Base-by-base conservation (phyloP, 1,284 basidiomycete genomes). In the Ceraceosorus guamensis region DNA sequence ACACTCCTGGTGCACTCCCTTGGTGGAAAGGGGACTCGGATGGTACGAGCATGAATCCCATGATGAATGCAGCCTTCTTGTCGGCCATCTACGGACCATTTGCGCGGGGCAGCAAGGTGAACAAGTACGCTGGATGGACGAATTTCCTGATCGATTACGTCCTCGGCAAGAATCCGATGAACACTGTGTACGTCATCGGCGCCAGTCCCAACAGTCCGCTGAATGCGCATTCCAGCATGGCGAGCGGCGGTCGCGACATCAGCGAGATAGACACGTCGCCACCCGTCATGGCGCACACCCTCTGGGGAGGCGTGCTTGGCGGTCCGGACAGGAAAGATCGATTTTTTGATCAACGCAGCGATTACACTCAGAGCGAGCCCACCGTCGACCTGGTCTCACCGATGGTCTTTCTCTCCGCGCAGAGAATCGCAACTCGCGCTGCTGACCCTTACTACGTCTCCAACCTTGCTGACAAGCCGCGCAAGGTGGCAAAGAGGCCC, bases 241-340 rank as follows among this genome's bases (percentile, higher is more conserved):
- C 91, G 0, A 87, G 86, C 53, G 91, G 91, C 43, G 90, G 88
- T 0, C 80, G 52, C 35, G 74, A 84, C 60, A 81, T 88, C 57
- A 77, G 68, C 43, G 76, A 82, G 48, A 86, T 95, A 65, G 83
- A 93, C 71, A 86, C 82, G 4, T 55, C 81, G 44, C 91, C 91
- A 0, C 78, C 79, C 6, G 77, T 83, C 56, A 85, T 88, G 75
- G 82, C 84, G 0, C 83, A 90, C 69, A 81, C 88, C 3, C 78
- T 95, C 2, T 92, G 91, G 69, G 91, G 91, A 37, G 90, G 85
- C 16, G 82, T 92, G 41, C 82, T 92, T 10, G 91, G 91, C 47
- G 91, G 91, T 11, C 91, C 91, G 0, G 83, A 88, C 72, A 80
- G 79, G 56, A 79, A 81, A 46, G 91, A 89, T 75, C 80, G 80